Base-by-base conservation (phyloP, 2,329 filamentous ascomycete genomes). In the Colletotrichum noveboracense region DNA sequence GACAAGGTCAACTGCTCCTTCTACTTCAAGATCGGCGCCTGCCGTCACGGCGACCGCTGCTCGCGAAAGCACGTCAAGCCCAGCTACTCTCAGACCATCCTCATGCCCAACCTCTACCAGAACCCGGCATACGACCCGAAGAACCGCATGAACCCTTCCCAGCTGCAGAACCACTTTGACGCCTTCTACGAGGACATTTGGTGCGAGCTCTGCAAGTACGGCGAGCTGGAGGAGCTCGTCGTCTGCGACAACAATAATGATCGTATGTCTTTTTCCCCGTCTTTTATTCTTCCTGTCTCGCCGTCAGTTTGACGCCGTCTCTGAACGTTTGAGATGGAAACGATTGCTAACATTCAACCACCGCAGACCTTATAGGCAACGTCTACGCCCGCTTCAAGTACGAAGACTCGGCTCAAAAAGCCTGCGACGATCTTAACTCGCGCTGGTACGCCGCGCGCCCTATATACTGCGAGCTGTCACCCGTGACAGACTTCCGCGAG, bases 221-320 rank as follows among this genome's bases (percentile, higher is more conserved):
- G 97, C 80, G 95, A 98, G 87, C 90, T 98, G 43, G 97, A 99
- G 87, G 97, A 99, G 88, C 92, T 99, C 14, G 97, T 99, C 14
- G 96, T 99, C 4, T 99, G 97, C 87, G 97, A 99, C 88, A 99
- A 99, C 87, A 98, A 98, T 87, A 99, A 99, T 87, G 97, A 99
- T 84, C 96, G 93, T 95, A 85, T 80, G 93, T 91, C 65, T 38
- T 16, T 18, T 13, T 26, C 8, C 30, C 14, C 13, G 4, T 28
- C 12, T 24, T 18, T 32, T 21, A 56, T 58, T 30, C 48, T 52
- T 16, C 12, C 24, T 10, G 87, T 74, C 70, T 62, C 21, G 24
- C 67, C 32, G 38, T 13, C 13, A 64, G 16, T 13, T n/a, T 13
- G 43, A 21, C n/a, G n/a, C 43, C n/a, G 43, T 13, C n/a, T 21